Evolutionary conservation across 805 yeast genomes (phyloP), one percentile per base, ranked within the genome.

Genomic region (Wickerhamomyces bovis): DNA sequence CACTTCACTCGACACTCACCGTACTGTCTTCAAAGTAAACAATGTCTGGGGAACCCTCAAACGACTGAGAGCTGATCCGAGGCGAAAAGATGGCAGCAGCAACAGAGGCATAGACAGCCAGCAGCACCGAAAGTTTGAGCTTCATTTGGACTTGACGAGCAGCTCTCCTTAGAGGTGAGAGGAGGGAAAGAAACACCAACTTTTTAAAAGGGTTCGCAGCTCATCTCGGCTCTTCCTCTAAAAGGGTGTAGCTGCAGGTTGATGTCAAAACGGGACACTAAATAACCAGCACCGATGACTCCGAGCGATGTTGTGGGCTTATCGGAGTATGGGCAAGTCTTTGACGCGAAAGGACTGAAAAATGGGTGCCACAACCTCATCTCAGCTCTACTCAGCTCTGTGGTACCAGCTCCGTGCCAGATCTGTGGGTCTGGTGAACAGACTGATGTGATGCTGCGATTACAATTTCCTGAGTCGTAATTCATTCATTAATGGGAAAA

Each of bases 1-100:
- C 11, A 12, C 3, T 33, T 36, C n/a, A 36, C 9, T 36, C 12
- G 25, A 36, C n/a, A 48, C 64, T 44, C 19, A 63, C 67, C 15
- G 63, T 48, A 15, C 66, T 53, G 42, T 64, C 67, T 39, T 63
- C 65, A 46, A 66, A 66, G 48, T 60, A 65, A 21, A 60, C 46
- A n/a, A 64, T 47, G 22, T 61, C 62, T 40, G 65, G 62, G 7
- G 60, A 47, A 6, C 58, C 57, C 9, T 53, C 45, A 23, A 57
- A 58, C 22, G 43, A 30, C 5, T 50, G 44, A 1, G 52, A 40
- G 15, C 49, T 44, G n/a, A 63, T 44, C 36, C 43, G 47, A 40
- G 66, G 69, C 10, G 56, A 51, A 50, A 62, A 64, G 18, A 53
- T 48, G 2, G 57, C 63, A 21, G 28, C 42, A n/a, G 43, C 18